Conservation (phyloP, 352 stramenopile species). For the Phytophthora pluvialis region DNA sequence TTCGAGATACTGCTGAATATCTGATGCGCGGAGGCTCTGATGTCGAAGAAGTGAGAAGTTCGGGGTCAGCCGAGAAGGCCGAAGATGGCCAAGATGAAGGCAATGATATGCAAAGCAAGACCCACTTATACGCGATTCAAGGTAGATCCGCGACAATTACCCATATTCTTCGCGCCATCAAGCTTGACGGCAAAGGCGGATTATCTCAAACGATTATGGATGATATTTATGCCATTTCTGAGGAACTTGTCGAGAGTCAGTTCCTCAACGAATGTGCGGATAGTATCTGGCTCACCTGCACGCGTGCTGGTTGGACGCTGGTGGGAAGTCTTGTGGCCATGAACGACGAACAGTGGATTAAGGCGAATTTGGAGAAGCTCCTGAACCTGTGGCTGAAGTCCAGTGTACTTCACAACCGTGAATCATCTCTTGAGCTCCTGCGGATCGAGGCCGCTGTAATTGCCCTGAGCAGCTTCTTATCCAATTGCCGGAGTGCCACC, state of each 20-base stretch:
- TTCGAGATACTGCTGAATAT: constrained; percentile 51
- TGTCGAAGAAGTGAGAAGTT: constrained; percentile 29
- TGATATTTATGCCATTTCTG: constrained; percentile 70
- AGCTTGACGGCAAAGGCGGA: constrained; percentile 46
- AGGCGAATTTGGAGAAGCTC: constrained; percentile 60
- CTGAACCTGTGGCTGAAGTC: constrained; percentile 79
- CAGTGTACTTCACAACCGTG: constrained; percentile 77
- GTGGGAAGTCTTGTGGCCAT: constrained; percentile 73
- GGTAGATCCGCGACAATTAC: constrained; percentile 70
- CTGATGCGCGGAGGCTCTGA: constrained; percentile 45
- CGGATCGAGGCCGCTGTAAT: constrained; percentile 84
- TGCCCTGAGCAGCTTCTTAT: constrained; percentile 68
- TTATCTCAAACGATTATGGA: constrained; percentile 64
- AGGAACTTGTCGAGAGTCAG: constrained; percentile 80
- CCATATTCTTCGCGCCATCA: constrained; percentile 64
- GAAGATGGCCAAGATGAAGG: constrained; percentile 40
- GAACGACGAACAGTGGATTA: constrained; percentile 68
- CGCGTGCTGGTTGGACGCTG: constrained; percentile 83
- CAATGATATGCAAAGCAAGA: constrained; percentile 62
- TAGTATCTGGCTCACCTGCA: constrained; percentile 89
- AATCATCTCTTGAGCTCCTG: constrained; percentile 82
- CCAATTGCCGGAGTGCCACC: constrained; percentile 38
- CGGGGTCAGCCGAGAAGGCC: constrained; percentile 14
- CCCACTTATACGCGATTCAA: constrained; percentile 79
- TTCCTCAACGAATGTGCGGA: constrained; percentile 78